These are phyloP conservation scores for Chimonanthus salicifolius DNA, from an alignment of 164 flowering plant species.

Conservation along the genomic window DNA sequence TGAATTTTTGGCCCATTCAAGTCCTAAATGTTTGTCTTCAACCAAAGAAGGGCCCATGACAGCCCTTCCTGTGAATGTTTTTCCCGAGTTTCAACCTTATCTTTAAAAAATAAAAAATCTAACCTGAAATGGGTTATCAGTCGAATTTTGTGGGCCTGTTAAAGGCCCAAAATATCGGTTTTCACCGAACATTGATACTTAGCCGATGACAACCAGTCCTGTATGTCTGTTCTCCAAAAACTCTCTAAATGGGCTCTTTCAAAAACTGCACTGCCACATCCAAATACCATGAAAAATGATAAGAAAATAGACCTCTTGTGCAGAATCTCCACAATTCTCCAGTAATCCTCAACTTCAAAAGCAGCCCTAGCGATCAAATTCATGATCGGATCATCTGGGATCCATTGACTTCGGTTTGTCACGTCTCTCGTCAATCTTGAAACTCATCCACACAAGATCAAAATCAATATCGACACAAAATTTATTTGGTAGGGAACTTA, in stretches of 20 bases:
- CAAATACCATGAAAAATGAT: not conserved
- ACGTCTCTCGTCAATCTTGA: slow-evolving; percentile 78
- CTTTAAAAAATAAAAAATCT: too few relatives aligned
- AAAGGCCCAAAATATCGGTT: not conserved
- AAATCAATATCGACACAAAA: not conserved
- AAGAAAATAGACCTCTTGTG: slow-evolving; percentile 53
- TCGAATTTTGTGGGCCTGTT: too few relatives aligned
- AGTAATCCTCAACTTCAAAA: slow-evolving; percentile 89
- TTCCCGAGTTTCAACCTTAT: too few relatives aligned
- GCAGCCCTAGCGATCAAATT: slow-evolving; percentile 71
- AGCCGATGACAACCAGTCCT: too few relatives aligned
- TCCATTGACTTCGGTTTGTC: slow-evolving; percentile 58
- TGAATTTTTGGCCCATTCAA: too few relatives aligned
- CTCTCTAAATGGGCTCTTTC: not conserved
- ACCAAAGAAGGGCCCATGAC: too few relatives aligned
- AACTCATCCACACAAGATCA: not conserved
- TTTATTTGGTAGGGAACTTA: too few relatives aligned
- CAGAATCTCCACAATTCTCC: slow-evolving; percentile 71
- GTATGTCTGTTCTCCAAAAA: too few relatives aligned
- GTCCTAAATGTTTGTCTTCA: too few relatives aligned
- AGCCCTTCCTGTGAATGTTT: too few relatives aligned
- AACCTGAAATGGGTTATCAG: too few relatives aligned
- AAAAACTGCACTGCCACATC: not conserved
- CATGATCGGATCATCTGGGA: slow-evolving; percentile 52
- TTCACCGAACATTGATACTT: not conserved